Base-by-base conservation (phyloP, 345 rosid genomes). In the Citrus trifoliata region DNA sequence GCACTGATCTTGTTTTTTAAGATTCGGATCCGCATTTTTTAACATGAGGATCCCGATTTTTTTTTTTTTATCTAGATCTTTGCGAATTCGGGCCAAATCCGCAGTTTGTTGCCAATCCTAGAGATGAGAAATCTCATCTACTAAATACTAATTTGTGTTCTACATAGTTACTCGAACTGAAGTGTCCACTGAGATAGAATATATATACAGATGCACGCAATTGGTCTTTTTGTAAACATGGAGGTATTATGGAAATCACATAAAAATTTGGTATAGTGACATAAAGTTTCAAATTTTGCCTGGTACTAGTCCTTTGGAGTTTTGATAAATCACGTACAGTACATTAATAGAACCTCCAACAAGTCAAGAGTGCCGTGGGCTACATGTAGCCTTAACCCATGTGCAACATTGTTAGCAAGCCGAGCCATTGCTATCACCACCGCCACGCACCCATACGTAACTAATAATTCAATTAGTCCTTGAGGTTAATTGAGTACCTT, bases 11-110 rank as follows among this genome's bases (percentile, higher is more conserved):
- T 32, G 5, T 32, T 32, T 32, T 32, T 32, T 32, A 32, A 32
- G 5, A 32, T 32, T 0, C 0, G 33, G 0, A 32, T 32, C 0
- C 0, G 33, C 5, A 32, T 32, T 32, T 32, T 32, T 32, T 0
- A 32, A 32, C 0, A 32, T 32, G 5, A 0, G 33, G 33, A 32
- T 32, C 33, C 0, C 0, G 33, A 32, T 0, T 32, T n/a, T n/a
- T n/a, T n/a, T n/a, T n/a, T n/a, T n/a, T n/a, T n/a, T n/a, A 32
- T 30, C 32, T 30, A 30, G 4, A 30, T 0, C 32, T 30, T 30
- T 30, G 32, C 4, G 4, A 30, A 30, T 30, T 0, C 0, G 32
- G 32, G 0, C 32, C 0, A 0, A 4, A 30, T 32, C 0, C 5
- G 0, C 0, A 32, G 33, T 32, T 32, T 32, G 0, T 32, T 32